These are phyloP conservation scores for Aureobasidium sp. DNA, from an alignment of 2,329 filamentous ascomycete species.

Conservation along the genomic window DNA sequence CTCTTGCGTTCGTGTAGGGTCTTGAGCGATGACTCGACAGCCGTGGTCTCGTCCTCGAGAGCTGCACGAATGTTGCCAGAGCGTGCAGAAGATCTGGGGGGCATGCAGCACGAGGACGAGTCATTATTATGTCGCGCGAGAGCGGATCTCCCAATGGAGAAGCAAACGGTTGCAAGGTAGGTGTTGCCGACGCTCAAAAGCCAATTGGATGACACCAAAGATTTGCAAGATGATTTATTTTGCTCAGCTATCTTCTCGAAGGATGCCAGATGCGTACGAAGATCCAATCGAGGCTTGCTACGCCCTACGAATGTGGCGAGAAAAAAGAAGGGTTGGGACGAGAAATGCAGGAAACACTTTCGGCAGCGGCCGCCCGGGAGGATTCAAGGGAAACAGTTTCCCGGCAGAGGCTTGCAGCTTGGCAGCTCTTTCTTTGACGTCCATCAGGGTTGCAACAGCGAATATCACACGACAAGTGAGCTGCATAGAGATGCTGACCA, in stretches of 20 bases:
- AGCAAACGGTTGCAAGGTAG: not conserved
- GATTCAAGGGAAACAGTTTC: not conserved
- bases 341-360: not conserved
- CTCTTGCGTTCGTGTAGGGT: not conserved
- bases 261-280: not conserved
- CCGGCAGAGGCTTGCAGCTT: not conserved
- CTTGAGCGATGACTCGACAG: not conserved
- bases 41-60: not conserved
- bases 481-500: not conserved
- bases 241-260: conserved; percentile 2
- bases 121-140: not conserved
- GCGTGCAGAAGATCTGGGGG: conserved; percentile 1
- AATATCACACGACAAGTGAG: not conserved
- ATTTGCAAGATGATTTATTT: not conserved
- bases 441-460: not conserved
- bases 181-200: not conserved
- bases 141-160: not conserved
- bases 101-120: not conserved
- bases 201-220: not conserved
- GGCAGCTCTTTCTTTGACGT: not conserved
- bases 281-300: conserved; percentile 1
- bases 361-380: not conserved
- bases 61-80: conserved; percentile 1
- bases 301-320: conserved; percentile 9
- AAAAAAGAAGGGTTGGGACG: conserved; percentile 6